Conservation (phyloP, 176 grass and related monocot genomes). For the Pontederia crassipes region DNA sequence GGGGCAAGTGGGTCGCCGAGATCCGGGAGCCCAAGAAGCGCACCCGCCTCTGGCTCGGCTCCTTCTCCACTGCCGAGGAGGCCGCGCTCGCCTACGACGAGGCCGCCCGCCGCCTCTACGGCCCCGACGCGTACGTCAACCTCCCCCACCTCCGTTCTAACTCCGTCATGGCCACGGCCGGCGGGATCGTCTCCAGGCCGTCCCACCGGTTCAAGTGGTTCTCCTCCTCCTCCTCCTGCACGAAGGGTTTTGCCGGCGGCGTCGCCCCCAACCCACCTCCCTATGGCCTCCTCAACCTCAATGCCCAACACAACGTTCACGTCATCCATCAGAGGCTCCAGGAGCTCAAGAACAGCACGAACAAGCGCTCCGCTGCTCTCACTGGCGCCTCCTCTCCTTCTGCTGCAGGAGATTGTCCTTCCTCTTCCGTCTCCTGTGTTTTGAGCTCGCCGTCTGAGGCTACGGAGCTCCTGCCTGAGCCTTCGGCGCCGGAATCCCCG, state of each 20-base stretch:
- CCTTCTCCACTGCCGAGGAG: slow-evolving; percentile 85
- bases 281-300: slow-evolving; percentile 91
- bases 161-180: not conserved
- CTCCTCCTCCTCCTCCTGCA: slow-evolving; percentile 30
- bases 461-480: slow-evolving; percentile 10
- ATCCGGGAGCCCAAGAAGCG: slow-evolving; percentile 86
- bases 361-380: slow-evolving; percentile 2
- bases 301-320: slow-evolving; percentile 98
- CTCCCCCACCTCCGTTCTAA: slow-evolving; percentile 78
- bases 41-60: slow-evolving; percentile 68
- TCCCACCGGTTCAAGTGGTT: slow-evolving; percentile 73
- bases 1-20: slow-evolving; percentile 88
- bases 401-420: not conserved
- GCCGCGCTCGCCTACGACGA: slow-evolving; percentile 88
- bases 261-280: slow-evolving; percentile 29
- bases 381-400: slow-evolving; percentile 1
- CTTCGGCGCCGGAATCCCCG: slow-evolving; percentile 5
- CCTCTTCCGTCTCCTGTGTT: not conserved
- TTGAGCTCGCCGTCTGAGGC: slow-evolving; percentile 3
- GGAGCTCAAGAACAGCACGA: slow-evolving; percentile 48
- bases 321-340: slow-evolving; percentile 94
- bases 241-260: not conserved
- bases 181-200: slow-evolving; percentile 16
- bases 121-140: slow-evolving; percentile 89
- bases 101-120: slow-evolving; percentile 79